Base-by-base conservation (phyloP, 768 basidiomycete species). In the Mycena galopus region DNA sequence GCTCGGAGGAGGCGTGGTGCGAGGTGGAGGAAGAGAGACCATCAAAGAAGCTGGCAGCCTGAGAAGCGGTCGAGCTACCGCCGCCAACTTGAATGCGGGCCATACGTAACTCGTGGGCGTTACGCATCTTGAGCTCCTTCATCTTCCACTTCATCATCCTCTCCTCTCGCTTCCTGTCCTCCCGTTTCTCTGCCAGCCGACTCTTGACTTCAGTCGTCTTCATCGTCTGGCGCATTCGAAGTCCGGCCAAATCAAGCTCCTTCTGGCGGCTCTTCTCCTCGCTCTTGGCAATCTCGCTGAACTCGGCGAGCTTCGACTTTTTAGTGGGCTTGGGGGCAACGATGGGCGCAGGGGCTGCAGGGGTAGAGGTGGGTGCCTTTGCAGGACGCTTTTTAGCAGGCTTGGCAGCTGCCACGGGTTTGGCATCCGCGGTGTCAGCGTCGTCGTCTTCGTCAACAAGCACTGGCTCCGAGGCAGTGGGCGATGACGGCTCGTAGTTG, bases 21-120 rank as follows among this genome's bases (percentile, higher is more conserved):
- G 17, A 44, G 1, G 2, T 21, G 19, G 17, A 44, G 19, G 42
- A 44, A 17, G 14, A 21, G 16, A 17, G 42, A 21, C 17, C 42
- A 44, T 44, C 42, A 44, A 44, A 44, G 42, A 44, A 44, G 42
- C 19, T 44, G 42, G 42, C 42, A 21, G 19, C 42, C 42, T 1
- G 19, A 44, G 42, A 44, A 44, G 12, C 19, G 42, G 42, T 17
- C 42, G 42, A 17, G 42, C 35, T 37, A 16, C 5, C 35, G 3
- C 16, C 17, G 19, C 16, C 30, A 51, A 67, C 42, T 11, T 25
- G 56, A 35, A 67, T 57, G 21, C 35, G 56, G 25, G 29, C 42
- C 67, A 61, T 62, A 4, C 60, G 50, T 3, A 53, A 74, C 60
- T 5, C 77, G 73, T 77, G 84, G 80, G 0, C 66, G 72, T 67